A percentile compares a stretch with the other conserved stretches of the same genome.
phyloP scores from a whole-genome alignment of 306 rosid genomes.

The Echinosophora koreensis region DNA sequence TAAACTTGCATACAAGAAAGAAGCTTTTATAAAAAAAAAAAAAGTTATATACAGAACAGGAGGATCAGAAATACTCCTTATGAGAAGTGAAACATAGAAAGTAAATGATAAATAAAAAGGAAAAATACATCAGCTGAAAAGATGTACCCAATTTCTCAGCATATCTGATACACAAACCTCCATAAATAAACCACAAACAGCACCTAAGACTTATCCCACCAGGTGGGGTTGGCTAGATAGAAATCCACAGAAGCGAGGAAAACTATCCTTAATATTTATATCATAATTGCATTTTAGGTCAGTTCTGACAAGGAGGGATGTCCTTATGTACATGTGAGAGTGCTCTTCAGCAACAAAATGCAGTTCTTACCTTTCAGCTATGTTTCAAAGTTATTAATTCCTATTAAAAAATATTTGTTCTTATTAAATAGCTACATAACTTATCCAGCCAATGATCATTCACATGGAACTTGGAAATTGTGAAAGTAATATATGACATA shows the following conservation, averaged over 20 bases:
- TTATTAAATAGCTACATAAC: not conserved
- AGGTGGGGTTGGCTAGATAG: conserved; percentile 27
- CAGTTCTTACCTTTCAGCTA: conserved; percentile 1
- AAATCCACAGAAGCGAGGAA: conserved; percentile 32
- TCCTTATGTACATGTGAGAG: conserved; percentile 35
- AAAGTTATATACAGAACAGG: conserved; percentile 27
- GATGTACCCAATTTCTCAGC: conserved; percentile 33
- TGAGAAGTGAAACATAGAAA: not conserved
- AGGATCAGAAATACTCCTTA: conserved; percentile 29
- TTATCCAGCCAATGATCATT: conserved; percentile 22
- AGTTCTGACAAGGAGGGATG: conserved; percentile 30
- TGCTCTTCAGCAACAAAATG: conserved; percentile 35
- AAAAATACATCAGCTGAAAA: conserved; percentile 16
- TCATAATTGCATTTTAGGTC: conserved; percentile 37
- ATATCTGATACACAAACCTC: conserved; percentile 30
- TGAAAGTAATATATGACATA: conserved; percentile 13
- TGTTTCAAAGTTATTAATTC: conserved; percentile 37
- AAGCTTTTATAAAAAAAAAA: conserved; percentile 7
- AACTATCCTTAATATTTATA: conserved; percentile 21
- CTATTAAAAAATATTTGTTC: conserved; percentile 31
- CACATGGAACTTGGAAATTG: conserved; percentile 23
- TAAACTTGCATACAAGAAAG: conserved; percentile 25
- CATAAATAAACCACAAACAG: conserved; percentile 3
- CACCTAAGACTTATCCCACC: conserved; percentile 29
- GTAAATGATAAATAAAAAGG: conserved; percentile 3